Base-by-base conservation (phyloP, 345 rosid species). In the Schrenkiella parvula region DNA sequence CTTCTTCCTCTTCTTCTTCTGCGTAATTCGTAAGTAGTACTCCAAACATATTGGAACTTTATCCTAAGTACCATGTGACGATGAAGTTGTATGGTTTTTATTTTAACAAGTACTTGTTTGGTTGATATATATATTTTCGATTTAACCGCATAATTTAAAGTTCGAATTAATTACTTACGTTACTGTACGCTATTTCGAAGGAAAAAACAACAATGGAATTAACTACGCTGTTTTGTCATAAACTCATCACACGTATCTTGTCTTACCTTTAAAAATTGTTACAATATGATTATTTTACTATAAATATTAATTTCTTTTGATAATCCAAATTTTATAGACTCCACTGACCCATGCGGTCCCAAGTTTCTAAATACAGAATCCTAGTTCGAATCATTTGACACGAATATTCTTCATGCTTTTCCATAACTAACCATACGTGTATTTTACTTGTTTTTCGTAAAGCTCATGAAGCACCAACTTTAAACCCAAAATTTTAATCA, bases 31-130 rank as follows among this genome's bases (percentile, higher is more conserved):
- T 32, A n/a, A n/a, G n/a, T n/a, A 22, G 75, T 22, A 15, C 18
- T 66, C 72, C 72, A 56, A 57, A 65, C 8, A 19, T 14, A 28
- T 38, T 73, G 66, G 72, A n/a, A 73, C 52, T 47, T 44, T 56
- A 64, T 72, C 69, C 11, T 61, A 41, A 32, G 19, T 72, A 51
- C 50, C 18, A 31, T 50, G 12, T 17, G 44, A 63, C 22, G 8
- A 32, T 72, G 56, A 12, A 31, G 44, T 31, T 29, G 52, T 54
- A 52, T 52, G 46, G 14, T 21, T 71, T 72, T 43, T 44, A 4
- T 71, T 25, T 39, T 61, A 61, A 60, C 29, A 37, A 8, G 25
- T 52, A 28, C 58, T 53, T 54, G 1, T 51, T 51, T 51, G 56
- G 32, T 18, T 66, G 61, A 37, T 66, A 25, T 63, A 29, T 47